Percentiles rank a stretch among this genome's conserved stretches.
phyloP scores from a whole-genome alignment of 345 rosid species.

The Eucalyptus regnans region DNA sequence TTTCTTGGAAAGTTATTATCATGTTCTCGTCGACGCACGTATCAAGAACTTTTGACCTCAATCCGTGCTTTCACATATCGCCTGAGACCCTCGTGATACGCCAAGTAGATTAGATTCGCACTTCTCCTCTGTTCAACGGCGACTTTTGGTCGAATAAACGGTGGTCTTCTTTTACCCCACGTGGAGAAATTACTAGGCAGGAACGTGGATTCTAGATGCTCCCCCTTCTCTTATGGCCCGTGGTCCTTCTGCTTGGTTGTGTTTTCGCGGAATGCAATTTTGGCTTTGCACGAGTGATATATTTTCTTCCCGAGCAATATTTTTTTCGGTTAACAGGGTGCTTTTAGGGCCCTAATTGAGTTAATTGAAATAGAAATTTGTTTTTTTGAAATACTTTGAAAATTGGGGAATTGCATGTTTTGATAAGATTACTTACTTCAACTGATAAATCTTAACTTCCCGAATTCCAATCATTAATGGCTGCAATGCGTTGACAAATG shows the following conservation, averaged over 20 bases:
- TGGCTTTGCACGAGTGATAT: neutral
- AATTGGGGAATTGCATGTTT: too few relatives aligned
- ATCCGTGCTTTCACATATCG: neutral
- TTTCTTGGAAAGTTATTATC: neutral
- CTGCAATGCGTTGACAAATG: neutral
- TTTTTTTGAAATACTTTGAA: neutral
- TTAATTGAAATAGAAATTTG: neutral
- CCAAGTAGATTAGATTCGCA: neutral
- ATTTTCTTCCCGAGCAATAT: too few relatives aligned
- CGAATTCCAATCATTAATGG: neutral
- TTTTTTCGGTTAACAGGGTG: neutral
- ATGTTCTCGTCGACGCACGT: neutral
- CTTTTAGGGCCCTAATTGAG: neutral
- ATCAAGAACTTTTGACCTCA: neutral
- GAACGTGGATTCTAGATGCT: neutral
- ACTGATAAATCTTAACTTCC: neutral
- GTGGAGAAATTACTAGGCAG: neutral
- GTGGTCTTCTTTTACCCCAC: neutral
- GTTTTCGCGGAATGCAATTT: neutral
- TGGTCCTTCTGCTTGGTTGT: too few relatives aligned
- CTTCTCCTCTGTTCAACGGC: neutral
- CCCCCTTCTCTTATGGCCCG: too few relatives aligned
- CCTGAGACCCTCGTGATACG: neutral
- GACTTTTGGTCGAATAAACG: too few relatives aligned
- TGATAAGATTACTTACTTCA: neutral